phyloP scores from a whole-genome alignment of 1,139 yeast genomes.

The Nakaseomyces nivariensis region DNA sequence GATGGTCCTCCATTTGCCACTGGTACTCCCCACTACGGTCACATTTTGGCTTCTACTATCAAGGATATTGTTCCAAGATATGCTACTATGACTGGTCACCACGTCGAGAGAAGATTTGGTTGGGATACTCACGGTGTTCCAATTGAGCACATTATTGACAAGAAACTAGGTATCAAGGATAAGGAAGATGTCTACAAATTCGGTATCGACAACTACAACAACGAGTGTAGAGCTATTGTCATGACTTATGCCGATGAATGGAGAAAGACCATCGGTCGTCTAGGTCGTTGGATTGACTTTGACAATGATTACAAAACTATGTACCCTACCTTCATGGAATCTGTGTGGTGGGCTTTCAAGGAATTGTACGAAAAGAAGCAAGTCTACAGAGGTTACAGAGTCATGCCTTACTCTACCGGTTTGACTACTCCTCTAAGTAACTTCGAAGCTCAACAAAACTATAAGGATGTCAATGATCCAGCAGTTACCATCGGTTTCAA shows the following conservation, averaged over 20 bases:
- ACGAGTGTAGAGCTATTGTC: slow-evolving; percentile 90
- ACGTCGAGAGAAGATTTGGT: slow-evolving; percentile 94
- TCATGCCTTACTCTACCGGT: slow-evolving; percentile 98
- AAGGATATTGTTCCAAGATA: slow-evolving; percentile 96
- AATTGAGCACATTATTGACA: slow-evolving; percentile 96
- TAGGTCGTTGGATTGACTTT: slow-evolving; percentile 99
- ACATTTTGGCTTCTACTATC: slow-evolving; percentile 88
- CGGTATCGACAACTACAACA: slow-evolving; percentile 91
- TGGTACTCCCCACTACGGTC: slow-evolving; percentile 98
- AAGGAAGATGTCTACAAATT: slow-evolving; percentile 87
- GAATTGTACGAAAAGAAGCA: slow-evolving; percentile 73
- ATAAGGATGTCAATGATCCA: slow-evolving; percentile 95
- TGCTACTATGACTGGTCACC: slow-evolving; percentile 94
- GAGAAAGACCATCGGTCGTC: slow-evolving; percentile 83
- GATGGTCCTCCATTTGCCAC: slow-evolving; percentile 99
- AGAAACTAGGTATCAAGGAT: slow-evolving; percentile 85
- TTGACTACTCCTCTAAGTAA: slow-evolving; percentile 93
- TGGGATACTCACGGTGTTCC: slow-evolving; percentile 99
- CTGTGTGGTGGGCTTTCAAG: slow-evolving; percentile 98
- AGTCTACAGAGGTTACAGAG: slow-evolving; percentile 90
- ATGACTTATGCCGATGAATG: slow-evolving; percentile 96
- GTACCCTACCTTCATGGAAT: slow-evolving; percentile 93
- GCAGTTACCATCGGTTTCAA: slow-evolving; percentile 91
- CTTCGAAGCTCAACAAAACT: slow-evolving; percentile 96
- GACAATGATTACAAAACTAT: slow-evolving; percentile 96